Conservation (phyloP, 352 stramenopile species). For the Phytophthora vignae region DNA sequence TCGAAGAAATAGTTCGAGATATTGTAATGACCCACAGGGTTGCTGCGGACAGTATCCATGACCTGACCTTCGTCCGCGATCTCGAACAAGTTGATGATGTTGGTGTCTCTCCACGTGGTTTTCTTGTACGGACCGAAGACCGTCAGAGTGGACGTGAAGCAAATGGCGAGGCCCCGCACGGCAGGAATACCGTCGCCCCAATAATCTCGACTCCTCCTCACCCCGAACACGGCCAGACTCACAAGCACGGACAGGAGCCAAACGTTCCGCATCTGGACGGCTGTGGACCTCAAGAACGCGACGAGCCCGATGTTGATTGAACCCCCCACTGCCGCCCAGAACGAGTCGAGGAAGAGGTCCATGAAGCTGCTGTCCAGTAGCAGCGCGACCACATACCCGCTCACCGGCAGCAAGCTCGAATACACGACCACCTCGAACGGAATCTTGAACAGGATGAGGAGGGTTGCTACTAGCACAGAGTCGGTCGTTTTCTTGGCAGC, state of each 20-base stretch:
- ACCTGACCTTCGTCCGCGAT: slow-evolving; percentile 2
- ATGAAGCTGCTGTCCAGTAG: slow-evolving; percentile 51
- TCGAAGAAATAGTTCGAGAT: slow-evolving; percentile 28
- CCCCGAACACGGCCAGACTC: slow-evolving; percentile 28
- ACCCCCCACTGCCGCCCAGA: slow-evolving; percentile 37
- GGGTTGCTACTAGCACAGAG: not conserved
- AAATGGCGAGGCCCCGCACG: slow-evolving; percentile 43
- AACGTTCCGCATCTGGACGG: slow-evolving; percentile 56
- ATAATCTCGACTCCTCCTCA: slow-evolving; percentile 3
- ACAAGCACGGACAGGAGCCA: slow-evolving; percentile 48
- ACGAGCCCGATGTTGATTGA: slow-evolving; percentile 28
- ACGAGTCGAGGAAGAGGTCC: slow-evolving; percentile 45
- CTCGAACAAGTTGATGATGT: slow-evolving; percentile 20
- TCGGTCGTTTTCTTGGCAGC: not conserved
- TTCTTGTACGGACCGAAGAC: slow-evolving; percentile 44
- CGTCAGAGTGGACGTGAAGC: slow-evolving; percentile 43
- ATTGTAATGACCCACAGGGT: slow-evolving; percentile 18
- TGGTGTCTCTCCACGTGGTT: slow-evolving; percentile 22
- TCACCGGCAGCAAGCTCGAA: slow-evolving; percentile 47
- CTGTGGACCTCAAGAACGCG: slow-evolving; percentile 33
- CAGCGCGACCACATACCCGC: slow-evolving; percentile 46
- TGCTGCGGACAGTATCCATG: slow-evolving; percentile 17
- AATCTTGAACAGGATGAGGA: slow-evolving; percentile 44
- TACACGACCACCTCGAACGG: slow-evolving; percentile 66
- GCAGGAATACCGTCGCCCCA: slow-evolving; percentile 26